Evolutionary conservation across 2,329 filamentous ascomycete species (phyloP).

Genomic region (Arthrobotrys entomopaga): DNA sequence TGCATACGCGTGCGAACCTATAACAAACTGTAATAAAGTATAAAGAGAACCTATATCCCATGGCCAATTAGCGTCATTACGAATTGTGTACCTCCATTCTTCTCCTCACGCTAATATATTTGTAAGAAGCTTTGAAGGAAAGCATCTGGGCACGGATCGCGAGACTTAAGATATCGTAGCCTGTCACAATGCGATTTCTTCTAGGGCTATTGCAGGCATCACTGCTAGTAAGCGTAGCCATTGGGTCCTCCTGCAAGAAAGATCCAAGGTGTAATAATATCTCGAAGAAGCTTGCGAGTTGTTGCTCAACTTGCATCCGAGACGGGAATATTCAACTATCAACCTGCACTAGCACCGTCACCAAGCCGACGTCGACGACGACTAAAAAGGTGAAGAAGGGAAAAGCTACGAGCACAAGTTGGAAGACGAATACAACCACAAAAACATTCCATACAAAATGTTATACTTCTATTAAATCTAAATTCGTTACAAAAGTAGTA

Average conservation of each 20-base stretch:
- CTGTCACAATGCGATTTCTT: background rate
- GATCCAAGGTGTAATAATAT: background rate
- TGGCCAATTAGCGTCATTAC: too few relatives aligned
- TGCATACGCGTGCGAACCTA: too few relatives aligned
- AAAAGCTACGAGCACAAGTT: background rate
- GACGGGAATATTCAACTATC: background rate
- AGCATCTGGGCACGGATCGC: too few relatives aligned
- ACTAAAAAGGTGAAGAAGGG: background rate
- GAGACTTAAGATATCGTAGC: too few relatives aligned
- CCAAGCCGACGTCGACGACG: background rate
- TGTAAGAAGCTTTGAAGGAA: too few relatives aligned
- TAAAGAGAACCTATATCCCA: too few relatives aligned
- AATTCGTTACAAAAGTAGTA: background rate
- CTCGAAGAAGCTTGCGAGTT: background rate
- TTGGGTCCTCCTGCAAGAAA: background rate
- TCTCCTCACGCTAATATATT: too few relatives aligned
- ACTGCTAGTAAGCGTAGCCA: background rate
- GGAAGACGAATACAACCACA: background rate
- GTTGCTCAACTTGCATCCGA: background rate
- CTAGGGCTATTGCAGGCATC: background rate
- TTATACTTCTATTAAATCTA: background rate
- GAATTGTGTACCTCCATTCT: too few relatives aligned
- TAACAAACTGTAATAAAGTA: too few relatives aligned
- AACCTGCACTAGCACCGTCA: background rate
- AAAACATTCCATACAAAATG: background rate